phyloP scores from a whole-genome alignment of 495 filamentous ascomycete species.

The Aspergillus cristatus region DNA sequence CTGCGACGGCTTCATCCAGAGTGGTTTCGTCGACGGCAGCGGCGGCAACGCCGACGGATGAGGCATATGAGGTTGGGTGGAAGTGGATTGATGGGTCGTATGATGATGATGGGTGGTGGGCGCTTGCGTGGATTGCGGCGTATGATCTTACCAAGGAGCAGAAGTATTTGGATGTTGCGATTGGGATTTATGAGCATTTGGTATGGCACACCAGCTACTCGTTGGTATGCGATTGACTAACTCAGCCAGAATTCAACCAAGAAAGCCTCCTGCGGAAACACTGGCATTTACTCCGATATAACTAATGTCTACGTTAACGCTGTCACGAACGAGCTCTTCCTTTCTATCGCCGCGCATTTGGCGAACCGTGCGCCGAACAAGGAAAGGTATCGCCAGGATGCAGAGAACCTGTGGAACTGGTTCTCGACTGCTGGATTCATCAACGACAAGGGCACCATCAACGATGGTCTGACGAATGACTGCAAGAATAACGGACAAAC shows the following conservation, averaged over 20 bases:
- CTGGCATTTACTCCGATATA: slow-evolving; percentile 65
- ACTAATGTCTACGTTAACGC: slow-evolving; percentile 52
- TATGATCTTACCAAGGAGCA: slow-evolving; percentile 51
- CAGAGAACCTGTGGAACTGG: slow-evolving; percentile 56
- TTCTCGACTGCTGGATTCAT: slow-evolving; percentile 58
- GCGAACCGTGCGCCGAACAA: slow-evolving; percentile 50
- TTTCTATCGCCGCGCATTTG: slow-evolving; percentile 61
- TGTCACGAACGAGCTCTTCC: slow-evolving; percentile 69
- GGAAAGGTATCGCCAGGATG: slow-evolving; percentile 46
- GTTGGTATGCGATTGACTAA: no score
- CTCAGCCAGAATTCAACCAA: no score
- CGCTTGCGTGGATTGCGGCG: slow-evolving; percentile 53
- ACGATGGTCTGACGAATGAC: slow-evolving; percentile 55
- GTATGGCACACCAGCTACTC: slow-evolving; percentile 11
- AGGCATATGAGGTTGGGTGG: no score
- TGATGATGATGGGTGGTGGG: slow-evolving; percentile 71
- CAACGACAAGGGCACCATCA: slow-evolving; percentile 54
- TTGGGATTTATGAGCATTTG: slow-evolving; percentile 54
- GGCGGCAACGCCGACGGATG: no score
- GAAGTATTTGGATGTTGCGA: slow-evolving; percentile 46
- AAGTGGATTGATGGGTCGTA: slow-evolving; percentile 41
- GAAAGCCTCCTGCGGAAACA: slow-evolving; percentile 16
- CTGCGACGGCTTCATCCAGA: no score
- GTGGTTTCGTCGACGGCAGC: no score
- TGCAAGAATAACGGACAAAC: slow-evolving; percentile 58